A percentile compares a stretch with the other conserved stretches of the same genome.
These are phyloP conservation scores for Fusarium acutatum DNA, from an alignment of 2,329 filamentous ascomycete genomes.

Conservation along the genomic window DNA sequence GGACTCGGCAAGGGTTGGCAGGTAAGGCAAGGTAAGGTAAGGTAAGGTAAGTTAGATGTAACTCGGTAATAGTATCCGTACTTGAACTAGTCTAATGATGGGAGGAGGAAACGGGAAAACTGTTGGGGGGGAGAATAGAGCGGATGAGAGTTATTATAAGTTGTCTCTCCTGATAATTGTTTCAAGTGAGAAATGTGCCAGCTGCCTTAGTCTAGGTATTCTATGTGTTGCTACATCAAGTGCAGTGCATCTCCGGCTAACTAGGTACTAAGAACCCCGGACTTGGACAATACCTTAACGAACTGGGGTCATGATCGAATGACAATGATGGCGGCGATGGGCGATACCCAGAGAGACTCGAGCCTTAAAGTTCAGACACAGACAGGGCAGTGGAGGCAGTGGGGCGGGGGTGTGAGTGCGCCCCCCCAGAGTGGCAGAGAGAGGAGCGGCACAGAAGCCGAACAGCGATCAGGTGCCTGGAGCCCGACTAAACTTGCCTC, in stretches of 20 bases:
- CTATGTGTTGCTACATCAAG: neutral
- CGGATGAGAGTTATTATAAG: constrained; percentile 25
- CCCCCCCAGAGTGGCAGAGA: neutral
- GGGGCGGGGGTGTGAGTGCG: constrained; percentile 35
- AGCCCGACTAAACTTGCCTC: constrained; percentile 9
- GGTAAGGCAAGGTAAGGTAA: neutral
- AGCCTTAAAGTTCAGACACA: neutral
- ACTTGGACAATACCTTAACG: neutral
- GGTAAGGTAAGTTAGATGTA: neutral
- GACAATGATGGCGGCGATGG: constrained; percentile 26
- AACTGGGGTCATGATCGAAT: constrained; percentile 31
- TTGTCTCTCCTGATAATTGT: constrained; percentile 12
- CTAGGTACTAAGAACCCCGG: neutral
- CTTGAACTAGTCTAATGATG: constrained; percentile 29
- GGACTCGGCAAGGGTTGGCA: constrained; percentile 24
- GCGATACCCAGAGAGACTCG: neutral
- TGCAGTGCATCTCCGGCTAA: neutral
- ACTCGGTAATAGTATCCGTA: constrained; percentile 30
- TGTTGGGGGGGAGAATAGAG: constrained; percentile 18
- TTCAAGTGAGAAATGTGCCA: neutral
- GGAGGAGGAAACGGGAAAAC: constrained; percentile 19
- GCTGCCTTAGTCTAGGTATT: neutral
- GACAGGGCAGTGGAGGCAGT: neutral
- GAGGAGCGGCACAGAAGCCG: constrained; percentile 19
- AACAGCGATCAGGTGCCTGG: constrained; percentile 27